These are phyloP conservation scores for Fusarium proliferatum DNA, from an alignment of 2,329 filamentous ascomycete genomes.

Conservation along the genomic window DNA sequence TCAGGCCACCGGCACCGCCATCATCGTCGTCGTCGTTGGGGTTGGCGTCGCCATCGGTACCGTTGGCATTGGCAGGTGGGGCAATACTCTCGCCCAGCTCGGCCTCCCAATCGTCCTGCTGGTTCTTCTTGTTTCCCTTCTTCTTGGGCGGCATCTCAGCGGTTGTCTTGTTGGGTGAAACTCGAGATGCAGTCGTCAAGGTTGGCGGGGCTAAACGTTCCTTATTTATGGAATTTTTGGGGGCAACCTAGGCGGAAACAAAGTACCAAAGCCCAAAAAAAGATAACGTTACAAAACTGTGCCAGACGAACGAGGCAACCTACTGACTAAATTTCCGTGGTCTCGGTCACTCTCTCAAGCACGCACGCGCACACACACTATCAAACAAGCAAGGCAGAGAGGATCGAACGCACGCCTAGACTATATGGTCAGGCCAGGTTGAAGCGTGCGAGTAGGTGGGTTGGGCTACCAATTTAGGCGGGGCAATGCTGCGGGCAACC, in stretches of 20 bases:
- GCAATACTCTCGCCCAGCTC: slow-evolving; percentile 84
- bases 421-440: slow-evolving; percentile 21
- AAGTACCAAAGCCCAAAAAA: slow-evolving; percentile 20
- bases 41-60: slow-evolving; percentile 58
- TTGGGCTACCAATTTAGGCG: slow-evolving; percentile 35
- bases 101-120: slow-evolving; percentile 93
- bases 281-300: slow-evolving; percentile 19
- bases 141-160: slow-evolving; percentile 89
- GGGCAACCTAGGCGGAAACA: neutral
- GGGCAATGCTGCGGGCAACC: slow-evolving; percentile 29
- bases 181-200: slow-evolving; percentile 38
- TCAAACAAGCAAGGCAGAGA: slow-evolving; percentile 9
- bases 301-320: slow-evolving; percentile 31
- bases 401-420: slow-evolving; percentile 11
- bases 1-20: slow-evolving; percentile 72
- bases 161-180: slow-evolving; percentile 32
- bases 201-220: slow-evolving; percentile 30
- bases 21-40: slow-evolving; percentile 64
- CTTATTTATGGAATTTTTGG: slow-evolving; percentile 26
- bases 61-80: slow-evolving; percentile 57
- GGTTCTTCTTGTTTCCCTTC: slow-evolving; percentile 84
- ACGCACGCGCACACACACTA: neutral
- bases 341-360: slow-evolving; percentile 18
- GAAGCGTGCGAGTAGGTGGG: slow-evolving; percentile 25
- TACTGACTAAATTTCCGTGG: slow-evolving; percentile 4